Conservation (phyloP, 208 protist species). For the Naegleria fowleri region DNA sequence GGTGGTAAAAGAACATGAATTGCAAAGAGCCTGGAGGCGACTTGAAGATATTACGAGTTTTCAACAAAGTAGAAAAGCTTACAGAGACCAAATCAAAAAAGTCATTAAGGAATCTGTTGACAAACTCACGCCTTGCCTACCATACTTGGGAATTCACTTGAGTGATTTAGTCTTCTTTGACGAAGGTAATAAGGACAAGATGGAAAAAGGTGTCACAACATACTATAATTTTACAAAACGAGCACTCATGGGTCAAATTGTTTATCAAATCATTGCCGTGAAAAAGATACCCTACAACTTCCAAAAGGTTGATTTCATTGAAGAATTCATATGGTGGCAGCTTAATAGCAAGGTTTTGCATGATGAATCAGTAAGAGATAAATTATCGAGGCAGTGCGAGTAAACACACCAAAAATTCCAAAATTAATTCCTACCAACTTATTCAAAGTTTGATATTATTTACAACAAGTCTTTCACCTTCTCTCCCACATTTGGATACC, state of each 20-base stretch:
- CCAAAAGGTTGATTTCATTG: not conserved
- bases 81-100: constrained; percentile 5
- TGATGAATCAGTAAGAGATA: not conserved
- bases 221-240: constrained; percentile 43
- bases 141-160: constrained; percentile 38
- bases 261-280: not conserved
- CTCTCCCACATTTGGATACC: no score
- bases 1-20: not conserved
- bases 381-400: not conserved
- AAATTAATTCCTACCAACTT: no score
- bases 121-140: constrained; percentile 30
- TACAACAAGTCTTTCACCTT: no score
- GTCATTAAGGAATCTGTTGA: not conserved
- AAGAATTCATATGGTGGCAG: not conserved
- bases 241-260: not conserved
- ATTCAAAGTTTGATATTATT: no score
- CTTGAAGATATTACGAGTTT: constrained; percentile 9
- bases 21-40: not conserved
- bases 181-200: constrained; percentile 24
- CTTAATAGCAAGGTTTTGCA: not conserved
- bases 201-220: constrained; percentile 4
- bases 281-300: not conserved
- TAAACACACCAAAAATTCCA: not conserved
- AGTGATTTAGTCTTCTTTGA: constrained; percentile 43
- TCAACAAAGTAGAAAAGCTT: not conserved